Evolutionary conservation across 257 asterid genomes (phyloP).

Genomic region (Jasminum sambac): DNA sequence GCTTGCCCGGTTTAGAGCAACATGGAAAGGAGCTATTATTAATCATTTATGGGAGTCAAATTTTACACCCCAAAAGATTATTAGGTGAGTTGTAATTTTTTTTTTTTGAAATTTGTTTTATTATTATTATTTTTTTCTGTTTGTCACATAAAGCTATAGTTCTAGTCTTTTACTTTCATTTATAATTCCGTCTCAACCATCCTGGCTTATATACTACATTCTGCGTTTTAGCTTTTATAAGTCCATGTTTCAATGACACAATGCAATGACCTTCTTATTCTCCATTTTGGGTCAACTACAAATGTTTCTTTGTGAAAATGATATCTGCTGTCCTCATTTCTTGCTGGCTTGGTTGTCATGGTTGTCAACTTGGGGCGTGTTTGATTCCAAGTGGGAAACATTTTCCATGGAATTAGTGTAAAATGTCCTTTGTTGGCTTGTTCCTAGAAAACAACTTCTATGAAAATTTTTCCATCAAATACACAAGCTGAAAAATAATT

Average conservation of each 20-base stretch:
- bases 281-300: neutral
- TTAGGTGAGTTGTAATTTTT: slow-evolving; percentile 52
- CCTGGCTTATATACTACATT: neutral
- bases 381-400: too few relatives aligned
- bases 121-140: neutral
- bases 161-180: neutral
- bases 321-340: too few relatives aligned
- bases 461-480: too few relatives aligned
- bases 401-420: too few relatives aligned
- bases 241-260: neutral
- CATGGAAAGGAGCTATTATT: slow-evolving; percentile 87
- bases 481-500: too few relatives aligned
- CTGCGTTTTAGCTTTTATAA: neutral
- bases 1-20: slow-evolving; percentile 59
- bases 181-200: neutral
- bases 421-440: too few relatives aligned
- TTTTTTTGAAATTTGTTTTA: too few relatives aligned
- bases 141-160: neutral
- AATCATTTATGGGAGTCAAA: slow-evolving; percentile 98
- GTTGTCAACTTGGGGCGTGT: too few relatives aligned
- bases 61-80: slow-evolving; percentile 82
- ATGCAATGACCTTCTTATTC: neutral
- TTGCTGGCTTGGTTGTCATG: too few relatives aligned
- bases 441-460: too few relatives aligned
- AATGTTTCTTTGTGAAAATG: too few relatives aligned